Evolutionary conservation across 164 flowering plant genomes (phyloP).

Genomic region (Liriodendron chinense): DNA sequence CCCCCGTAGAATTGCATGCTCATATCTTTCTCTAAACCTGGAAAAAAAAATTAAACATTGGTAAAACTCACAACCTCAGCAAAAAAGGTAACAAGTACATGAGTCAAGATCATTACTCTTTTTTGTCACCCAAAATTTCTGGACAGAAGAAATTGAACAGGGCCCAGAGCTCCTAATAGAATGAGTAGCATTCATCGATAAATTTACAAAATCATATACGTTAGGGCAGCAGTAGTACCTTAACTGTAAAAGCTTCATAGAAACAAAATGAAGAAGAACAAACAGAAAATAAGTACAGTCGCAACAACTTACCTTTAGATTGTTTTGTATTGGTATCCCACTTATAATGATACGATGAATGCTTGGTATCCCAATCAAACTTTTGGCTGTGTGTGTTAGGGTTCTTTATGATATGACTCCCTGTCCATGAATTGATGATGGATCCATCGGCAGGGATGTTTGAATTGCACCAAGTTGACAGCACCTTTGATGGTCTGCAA

Average conservation of each 20-base stretch:
- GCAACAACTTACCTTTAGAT: constrained; percentile 64
- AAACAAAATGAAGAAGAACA: background rate
- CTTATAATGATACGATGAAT: constrained; percentile 84
- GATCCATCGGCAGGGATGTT: too few relatives aligned
- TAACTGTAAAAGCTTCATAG: background rate
- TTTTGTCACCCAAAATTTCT: constrained; percentile 76
- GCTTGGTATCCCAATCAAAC: constrained; percentile 86
- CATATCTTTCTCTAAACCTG: constrained; percentile 84
- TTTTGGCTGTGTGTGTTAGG: constrained; percentile 98
- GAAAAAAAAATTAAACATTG: constrained; percentile 10
- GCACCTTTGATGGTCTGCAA: too few relatives aligned
- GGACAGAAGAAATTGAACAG: constrained; percentile 95
- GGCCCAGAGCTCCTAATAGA: constrained; percentile 89
- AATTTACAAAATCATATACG: background rate
- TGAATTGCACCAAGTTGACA: too few relatives aligned
- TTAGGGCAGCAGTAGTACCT: background rate
- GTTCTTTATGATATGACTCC: constrained; percentile 96
- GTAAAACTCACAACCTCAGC: background rate
- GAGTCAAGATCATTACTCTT: constrained; percentile 42
- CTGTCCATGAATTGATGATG: too few relatives aligned
- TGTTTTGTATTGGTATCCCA: constrained; percentile 96
- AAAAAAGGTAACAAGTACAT: background rate
- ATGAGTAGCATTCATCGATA: constrained; percentile 6
- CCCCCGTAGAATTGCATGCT: constrained; percentile 75
- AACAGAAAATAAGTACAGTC: background rate